phyloP scores from a whole-genome alignment of 2,329 filamentous ascomycete species.

The Microdochium trichocladiopsis region DNA sequence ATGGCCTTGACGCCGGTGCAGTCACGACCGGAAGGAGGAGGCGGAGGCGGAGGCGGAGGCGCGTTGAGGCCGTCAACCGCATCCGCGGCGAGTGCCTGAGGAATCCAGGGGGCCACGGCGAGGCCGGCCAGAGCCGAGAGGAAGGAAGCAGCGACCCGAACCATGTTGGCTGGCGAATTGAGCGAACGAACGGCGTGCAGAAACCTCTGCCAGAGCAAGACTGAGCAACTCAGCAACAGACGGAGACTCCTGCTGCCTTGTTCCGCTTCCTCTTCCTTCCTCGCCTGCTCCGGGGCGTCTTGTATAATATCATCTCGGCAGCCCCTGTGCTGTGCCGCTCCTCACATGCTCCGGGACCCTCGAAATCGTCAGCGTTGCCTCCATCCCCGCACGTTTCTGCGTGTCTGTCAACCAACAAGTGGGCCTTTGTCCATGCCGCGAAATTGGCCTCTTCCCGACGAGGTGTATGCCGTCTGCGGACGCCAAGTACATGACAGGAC shows the following conservation, averaged over 20 bases:
- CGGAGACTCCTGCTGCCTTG: neutral
- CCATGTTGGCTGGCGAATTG: neutral
- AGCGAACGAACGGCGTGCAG: no score
- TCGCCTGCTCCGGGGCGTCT: neutral
- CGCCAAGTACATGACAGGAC: no score
- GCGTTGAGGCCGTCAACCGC: neutral
- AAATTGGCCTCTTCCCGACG: neutral
- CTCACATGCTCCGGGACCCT: neutral
- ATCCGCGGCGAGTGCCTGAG: neutral
- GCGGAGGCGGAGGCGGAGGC: neutral
- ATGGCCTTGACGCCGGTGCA: constrained; percentile 8
- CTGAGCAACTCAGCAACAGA: no score
- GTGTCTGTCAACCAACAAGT: neutral
- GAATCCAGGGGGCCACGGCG: neutral
- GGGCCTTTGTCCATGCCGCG: neutral
- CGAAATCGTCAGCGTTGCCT: neutral
- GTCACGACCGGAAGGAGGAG: neutral
- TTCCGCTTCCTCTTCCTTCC: neutral
- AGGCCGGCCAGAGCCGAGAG: neutral
- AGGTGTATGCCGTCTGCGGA: no score
- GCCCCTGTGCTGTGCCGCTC: neutral
- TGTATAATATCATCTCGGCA: neutral
- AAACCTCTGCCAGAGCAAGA: no score
- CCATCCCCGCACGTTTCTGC: neutral
- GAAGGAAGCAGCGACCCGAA: neutral